Base-by-base conservation (phyloP, 208 protist genomes). In the Trypanosoma boissoni region DNA sequence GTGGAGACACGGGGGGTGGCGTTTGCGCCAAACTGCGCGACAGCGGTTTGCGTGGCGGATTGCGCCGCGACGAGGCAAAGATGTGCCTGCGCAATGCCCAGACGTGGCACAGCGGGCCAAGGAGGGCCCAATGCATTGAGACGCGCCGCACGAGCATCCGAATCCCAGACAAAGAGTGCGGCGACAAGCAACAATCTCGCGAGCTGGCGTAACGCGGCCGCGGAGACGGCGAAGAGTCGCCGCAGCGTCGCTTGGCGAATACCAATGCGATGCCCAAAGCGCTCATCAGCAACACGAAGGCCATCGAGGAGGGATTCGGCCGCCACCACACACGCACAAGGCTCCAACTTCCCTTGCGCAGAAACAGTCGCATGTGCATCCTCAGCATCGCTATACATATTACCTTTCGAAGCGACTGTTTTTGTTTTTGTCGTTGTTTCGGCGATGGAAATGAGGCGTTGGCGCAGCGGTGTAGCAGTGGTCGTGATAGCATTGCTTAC, bases 251-350 rank as follows among this genome's bases (percentile, higher is more conserved):
- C 31, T 14, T 18, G 34, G 14, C 41, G 9, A 12, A 58, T 56
- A 6, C 45, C 26, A 18, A 70, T 64, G 20, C 64, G 64, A 14
- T 53, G 64, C 1, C 27, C 26, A 27, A 70, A 63, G 4, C 62
- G 2, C 3, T 29, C 27, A 28, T 1, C n/a, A 28, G 23, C 32
- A 32, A 26, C 18, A 14, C 21, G 12, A 32, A 70, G 39, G 3
- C 29, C 37, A 2, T 58, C 24, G 12, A 70, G 44, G 43, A 70
- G 57, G 16, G 50, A 27, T n/a, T 7, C 18, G 4, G 39, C 56
- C n/a, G 39, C 34, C 28, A 31, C 2, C 21, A 55, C 54, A 37
- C 8, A 2, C n/a, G 3, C 18, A 5, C 21, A 14, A 16, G 29
- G 29, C 0, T 45, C n/a, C 0, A n/a, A 14, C 3, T 42, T 50